A percentile compares a stretch with the other conserved stretches of the same genome.
These are phyloP conservation scores for Chrysochromulina parva DNA, from an alignment of 78 protist species.

Conservation along the genomic window DNA sequence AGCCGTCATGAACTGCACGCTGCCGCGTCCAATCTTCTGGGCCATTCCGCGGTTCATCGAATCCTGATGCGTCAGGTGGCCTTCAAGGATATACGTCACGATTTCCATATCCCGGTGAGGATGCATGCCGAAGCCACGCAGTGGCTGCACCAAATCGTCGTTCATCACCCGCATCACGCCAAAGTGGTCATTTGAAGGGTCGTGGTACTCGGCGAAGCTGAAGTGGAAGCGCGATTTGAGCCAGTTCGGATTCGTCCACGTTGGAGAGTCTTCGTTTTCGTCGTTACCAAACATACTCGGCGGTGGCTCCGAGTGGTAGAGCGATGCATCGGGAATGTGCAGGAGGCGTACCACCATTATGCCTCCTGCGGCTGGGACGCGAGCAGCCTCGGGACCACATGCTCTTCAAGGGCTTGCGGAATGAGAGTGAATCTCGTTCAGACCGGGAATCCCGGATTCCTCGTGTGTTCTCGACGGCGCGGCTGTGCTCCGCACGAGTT, in stretches of 20 bases:
- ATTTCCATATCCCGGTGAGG: slow-evolving; percentile 74
- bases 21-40: slow-evolving; percentile 71
- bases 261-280: background rate
- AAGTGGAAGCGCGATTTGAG: slow-evolving; percentile 60
- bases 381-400: too few relatives aligned
- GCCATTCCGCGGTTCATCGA: slow-evolving; percentile 51
- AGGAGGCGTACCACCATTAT: too few relatives aligned
- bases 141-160: slow-evolving; percentile 70
- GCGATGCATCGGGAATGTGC: background rate
- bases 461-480: too few relatives aligned
- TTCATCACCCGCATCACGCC: slow-evolving; percentile 72
- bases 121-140: slow-evolving; percentile 63
- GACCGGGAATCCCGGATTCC: too few relatives aligned
- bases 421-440: too few relatives aligned
- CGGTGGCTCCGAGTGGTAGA: background rate
- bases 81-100: slow-evolving; percentile 61
- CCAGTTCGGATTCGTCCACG: slow-evolving; percentile 66
- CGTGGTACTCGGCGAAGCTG: slow-evolving; percentile 62
- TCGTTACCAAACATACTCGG: slow-evolving; percentile 36
- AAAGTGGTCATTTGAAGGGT: background rate
- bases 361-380: too few relatives aligned
- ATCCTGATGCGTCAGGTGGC: slow-evolving; percentile 69
- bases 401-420: too few relatives aligned
- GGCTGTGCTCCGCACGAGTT: too few relatives aligned
- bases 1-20: slow-evolving; percentile 66